These are phyloP conservation scores for Coleophoma crateriformis DNA, from an alignment of 2,329 filamentous ascomycete genomes.

Conservation along the genomic window DNA sequence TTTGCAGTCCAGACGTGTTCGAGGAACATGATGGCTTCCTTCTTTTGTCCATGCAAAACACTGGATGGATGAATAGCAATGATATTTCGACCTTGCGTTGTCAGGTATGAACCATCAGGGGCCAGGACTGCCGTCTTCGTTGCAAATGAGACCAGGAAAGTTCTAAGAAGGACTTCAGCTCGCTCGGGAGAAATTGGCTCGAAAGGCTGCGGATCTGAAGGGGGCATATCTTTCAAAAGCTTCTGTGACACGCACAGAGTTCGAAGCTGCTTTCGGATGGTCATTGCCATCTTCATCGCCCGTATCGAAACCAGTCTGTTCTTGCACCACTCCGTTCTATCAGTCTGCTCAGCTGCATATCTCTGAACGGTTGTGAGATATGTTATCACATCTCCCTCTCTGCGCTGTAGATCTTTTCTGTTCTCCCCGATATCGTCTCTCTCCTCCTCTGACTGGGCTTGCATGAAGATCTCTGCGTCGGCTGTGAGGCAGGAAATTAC, in stretches of 20 bases:
- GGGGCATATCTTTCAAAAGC: constrained; percentile 33
- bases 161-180: constrained; percentile 49
- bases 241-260: constrained; percentile 47
- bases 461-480: constrained; percentile 58
- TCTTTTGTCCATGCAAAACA: constrained; percentile 55
- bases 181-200: constrained; percentile 46
- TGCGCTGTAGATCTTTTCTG: constrained; percentile 52
- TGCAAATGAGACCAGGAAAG: constrained; percentile 57
- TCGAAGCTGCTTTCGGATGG: constrained; percentile 57
- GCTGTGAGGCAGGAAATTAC: constrained; percentile 63
- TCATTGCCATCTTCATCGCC: constrained; percentile 58
- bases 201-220: constrained; percentile 50
- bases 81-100: constrained; percentile 51
- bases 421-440: constrained; percentile 46
- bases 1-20: constrained; percentile 63
- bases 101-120: constrained; percentile 56
- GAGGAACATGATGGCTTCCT: constrained; percentile 63
- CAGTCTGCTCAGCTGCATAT: constrained; percentile 49
- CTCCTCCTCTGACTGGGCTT: constrained; percentile 51
- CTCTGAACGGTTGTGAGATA: constrained; percentile 58
- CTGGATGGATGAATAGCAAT: constrained; percentile 60
- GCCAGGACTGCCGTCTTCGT: constrained; percentile 55
- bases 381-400: constrained; percentile 61
- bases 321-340: constrained; percentile 51
- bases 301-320: constrained; percentile 49